phyloP scores from a whole-genome alignment of 2,329 filamentous ascomycete species.

The Parastagonospora avenae region DNA sequence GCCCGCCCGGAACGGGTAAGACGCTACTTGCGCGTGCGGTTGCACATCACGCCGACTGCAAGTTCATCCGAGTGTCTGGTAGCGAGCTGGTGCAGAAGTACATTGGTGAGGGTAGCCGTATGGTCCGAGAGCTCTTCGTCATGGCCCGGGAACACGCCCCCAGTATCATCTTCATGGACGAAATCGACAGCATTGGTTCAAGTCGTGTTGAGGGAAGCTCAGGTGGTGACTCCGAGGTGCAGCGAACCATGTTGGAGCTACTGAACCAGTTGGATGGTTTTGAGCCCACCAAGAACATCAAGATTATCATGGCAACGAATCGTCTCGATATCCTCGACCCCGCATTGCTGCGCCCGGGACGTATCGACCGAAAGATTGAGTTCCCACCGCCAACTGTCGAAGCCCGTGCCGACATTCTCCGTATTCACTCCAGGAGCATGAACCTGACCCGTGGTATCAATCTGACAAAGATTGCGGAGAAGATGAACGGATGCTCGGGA shows the following conservation, averaged over 20 bases:
- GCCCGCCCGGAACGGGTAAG: constrained; percentile 95
- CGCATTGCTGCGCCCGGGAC: constrained; percentile 89
- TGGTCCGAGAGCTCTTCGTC: constrained; percentile 98
- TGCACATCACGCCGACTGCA: constrained; percentile 98
- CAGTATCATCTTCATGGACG: constrained; percentile 99
- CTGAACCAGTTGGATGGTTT: constrained; percentile 98
- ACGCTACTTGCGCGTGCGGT: constrained; percentile 93
- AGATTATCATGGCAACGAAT: constrained; percentile 99
- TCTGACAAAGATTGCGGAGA: constrained; percentile 97
- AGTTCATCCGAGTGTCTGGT: constrained; percentile 96
- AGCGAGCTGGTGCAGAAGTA: constrained; percentile 99
- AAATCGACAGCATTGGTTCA: constrained; percentile 98
- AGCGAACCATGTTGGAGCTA: constrained; percentile 97
- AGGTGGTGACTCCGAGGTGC: constrained; percentile 95
- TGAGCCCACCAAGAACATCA: constrained; percentile 99
- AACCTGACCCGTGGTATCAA: constrained; percentile 98
- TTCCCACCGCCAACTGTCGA: constrained; percentile 97
- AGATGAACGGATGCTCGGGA: constrained; percentile 99
- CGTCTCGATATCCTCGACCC: constrained; percentile 96
- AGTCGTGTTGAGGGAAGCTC: constrained; percentile 95
- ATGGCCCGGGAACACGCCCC: constrained; percentile 98
- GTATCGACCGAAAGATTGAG: constrained; percentile 98
- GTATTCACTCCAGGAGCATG: constrained; percentile 98
- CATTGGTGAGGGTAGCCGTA: constrained; percentile 95
- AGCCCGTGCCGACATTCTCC: constrained; percentile 93